phyloP scores from a whole-genome alignment of 352 stramenopile species.

The Globisporangium recalcitrans region DNA sequence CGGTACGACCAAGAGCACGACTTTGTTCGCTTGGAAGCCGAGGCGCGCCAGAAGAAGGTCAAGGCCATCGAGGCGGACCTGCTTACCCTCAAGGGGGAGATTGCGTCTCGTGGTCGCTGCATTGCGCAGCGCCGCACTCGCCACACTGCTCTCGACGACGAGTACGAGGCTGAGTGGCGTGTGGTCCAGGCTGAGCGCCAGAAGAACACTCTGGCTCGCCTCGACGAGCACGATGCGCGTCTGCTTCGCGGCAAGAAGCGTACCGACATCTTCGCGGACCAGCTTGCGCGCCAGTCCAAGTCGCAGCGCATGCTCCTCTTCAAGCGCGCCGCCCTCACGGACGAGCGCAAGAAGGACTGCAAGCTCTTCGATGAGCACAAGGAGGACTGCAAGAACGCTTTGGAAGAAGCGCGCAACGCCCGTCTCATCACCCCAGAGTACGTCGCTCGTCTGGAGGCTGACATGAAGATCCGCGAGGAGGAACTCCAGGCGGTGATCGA shows the following conservation, averaged over 20 bases:
- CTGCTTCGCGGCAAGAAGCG: conserved; percentile 81
- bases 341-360: conserved; percentile 75
- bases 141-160: conserved; percentile 69
- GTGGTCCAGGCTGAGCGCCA: conserved; percentile 61
- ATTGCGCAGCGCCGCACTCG: conserved; percentile 72
- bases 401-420: conserved; percentile 67
- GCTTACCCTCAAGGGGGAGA: conserved; percentile 74
- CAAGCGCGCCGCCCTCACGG: conserved; percentile 80
- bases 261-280: conserved; percentile 75
- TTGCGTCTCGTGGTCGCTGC: conserved; percentile 55
- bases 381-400: conserved; percentile 71
- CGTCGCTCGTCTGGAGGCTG: conserved; percentile 72
- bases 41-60: conserved; percentile 81
- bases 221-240: conserved; percentile 62
- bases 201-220: conserved; percentile 51
- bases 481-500: conserved; percentile 72
- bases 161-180: conserved; percentile 85
- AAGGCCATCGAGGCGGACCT: conserved; percentile 77
- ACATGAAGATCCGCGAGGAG: conserved; percentile 79
- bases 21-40: conserved; percentile 62
- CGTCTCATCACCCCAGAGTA: conserved; percentile 81
- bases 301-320: conserved; percentile 84
- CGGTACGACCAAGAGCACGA: conserved; percentile 86
- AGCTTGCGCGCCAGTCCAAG: conserved; percentile 74
- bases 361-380: conserved; percentile 83